Evolutionary conservation across 2,329 filamentous ascomycete species (phyloP).

Genomic region (Xylariomycetidae sp.): DNA sequence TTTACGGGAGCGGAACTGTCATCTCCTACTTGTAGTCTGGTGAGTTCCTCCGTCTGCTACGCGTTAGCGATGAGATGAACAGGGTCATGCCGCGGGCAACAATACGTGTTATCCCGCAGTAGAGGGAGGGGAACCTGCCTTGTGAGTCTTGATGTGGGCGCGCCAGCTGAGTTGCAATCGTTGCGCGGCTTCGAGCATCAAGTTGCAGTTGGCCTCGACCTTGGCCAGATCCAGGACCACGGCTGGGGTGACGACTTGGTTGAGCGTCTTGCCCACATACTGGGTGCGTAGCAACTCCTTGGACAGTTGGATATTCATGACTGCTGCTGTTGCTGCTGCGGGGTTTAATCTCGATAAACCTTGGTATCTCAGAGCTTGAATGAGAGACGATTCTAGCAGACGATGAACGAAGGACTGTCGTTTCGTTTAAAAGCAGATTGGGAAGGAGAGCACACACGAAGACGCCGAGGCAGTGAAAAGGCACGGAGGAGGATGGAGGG

Average conservation of each 20-base stretch:
- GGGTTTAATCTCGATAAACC: no score
- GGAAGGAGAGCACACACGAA: no score
- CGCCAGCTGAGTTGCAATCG: slow-evolving; percentile 60
- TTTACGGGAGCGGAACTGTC: slow-evolving; percentile 42
- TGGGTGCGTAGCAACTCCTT: slow-evolving; percentile 31
- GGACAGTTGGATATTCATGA: slow-evolving; percentile 17
- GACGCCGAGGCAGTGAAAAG: no score
- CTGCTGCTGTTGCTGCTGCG: no score
- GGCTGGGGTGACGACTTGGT: slow-evolving; percentile 58
- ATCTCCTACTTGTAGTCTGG: slow-evolving; percentile 63
- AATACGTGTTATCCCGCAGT: slow-evolving; percentile 1
- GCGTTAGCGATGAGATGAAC: no score
- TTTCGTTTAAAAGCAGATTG: no score
- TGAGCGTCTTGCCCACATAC: slow-evolving; percentile 55
- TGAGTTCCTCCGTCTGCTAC: slow-evolving; percentile 56
- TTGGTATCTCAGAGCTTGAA: no score
- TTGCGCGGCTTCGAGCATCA: slow-evolving; percentile 61
- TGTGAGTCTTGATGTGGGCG: slow-evolving; percentile 79
- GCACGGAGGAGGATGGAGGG: no score
- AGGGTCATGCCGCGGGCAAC: slow-evolving; percentile 11
- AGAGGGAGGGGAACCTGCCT: slow-evolving; percentile 42
- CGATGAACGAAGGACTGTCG: no score
- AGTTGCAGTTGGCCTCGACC: slow-evolving; percentile 59
- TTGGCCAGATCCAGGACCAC: slow-evolving; percentile 63
- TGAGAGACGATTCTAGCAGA: no score